These are phyloP conservation scores for Davidsoniella eucalypti DNA, from an alignment of 2,329 filamentous ascomycete species.

Conservation along the genomic window DNA sequence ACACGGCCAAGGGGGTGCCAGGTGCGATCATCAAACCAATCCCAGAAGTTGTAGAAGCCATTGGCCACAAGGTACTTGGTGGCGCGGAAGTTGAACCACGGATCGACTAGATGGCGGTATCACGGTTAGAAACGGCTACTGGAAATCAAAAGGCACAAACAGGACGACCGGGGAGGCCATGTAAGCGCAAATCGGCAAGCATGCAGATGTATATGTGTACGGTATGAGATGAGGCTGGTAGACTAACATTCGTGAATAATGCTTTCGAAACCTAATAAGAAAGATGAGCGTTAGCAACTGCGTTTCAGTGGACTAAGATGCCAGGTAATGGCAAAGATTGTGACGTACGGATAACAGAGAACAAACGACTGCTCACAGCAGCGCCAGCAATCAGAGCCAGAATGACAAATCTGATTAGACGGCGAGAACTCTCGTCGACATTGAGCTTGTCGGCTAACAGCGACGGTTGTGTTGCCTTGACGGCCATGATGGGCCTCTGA, in stretches of 20 bases:
- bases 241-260: slow-evolving; percentile 98
- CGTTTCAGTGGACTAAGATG: not conserved
- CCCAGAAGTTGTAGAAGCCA: slow-evolving; percentile 98
- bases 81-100: slow-evolving; percentile 98
- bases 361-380: slow-evolving; percentile 81
- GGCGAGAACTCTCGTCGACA: slow-evolving; percentile 16
- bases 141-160: no score
- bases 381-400: slow-evolving; percentile 80
- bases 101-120: slow-evolving; percentile 53
- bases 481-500: slow-evolving; percentile 7
- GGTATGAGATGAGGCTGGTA: slow-evolving; percentile 8
- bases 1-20: slow-evolving; percentile 98
- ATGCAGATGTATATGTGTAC: not conserved
- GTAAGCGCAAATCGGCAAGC: not conserved
- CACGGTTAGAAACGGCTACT: slow-evolving; percentile 6
- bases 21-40: slow-evolving; percentile 99
- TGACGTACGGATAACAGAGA: slow-evolving; percentile 87
- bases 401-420: slow-evolving; percentile 72
- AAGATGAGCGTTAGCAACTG: slow-evolving; percentile 19
- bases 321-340: slow-evolving; percentile 11
- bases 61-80: slow-evolving; percentile 94
- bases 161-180: no score
- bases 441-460: slow-evolving; percentile 18
- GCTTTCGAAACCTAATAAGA: slow-evolving; percentile 67
- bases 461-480: slow-evolving; percentile 8